phyloP scores from a whole-genome alignment of 1,284 basidiomycete genomes.

The Ustilago shanxiensis region DNA sequence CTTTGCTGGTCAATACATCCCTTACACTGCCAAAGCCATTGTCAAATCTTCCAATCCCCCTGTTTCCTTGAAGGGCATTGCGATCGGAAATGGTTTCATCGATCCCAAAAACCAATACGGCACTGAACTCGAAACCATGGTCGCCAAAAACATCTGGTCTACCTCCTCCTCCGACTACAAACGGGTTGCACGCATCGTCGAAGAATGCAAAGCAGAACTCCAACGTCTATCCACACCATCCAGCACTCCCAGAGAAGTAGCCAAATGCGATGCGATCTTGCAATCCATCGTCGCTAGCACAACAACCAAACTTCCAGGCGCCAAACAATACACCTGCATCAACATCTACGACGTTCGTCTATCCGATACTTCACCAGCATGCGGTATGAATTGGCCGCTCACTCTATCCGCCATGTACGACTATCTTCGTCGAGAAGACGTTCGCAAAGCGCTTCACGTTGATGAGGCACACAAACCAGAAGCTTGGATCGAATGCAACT shows the following conservation, averaged over 20 bases:
- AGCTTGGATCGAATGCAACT: constrained; percentile 89
- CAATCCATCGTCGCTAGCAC: constrained; percentile 76
- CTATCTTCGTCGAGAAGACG: constrained; percentile 86
- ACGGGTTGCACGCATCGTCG: constrained; percentile 72
- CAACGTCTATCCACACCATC: constrained; percentile 69
- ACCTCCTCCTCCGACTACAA: constrained; percentile 76
- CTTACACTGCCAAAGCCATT: constrained; percentile 79
- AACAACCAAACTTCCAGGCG: constrained; percentile 45
- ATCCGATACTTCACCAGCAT: constrained; percentile 85
- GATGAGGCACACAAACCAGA: constrained; percentile 76
- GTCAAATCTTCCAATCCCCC: constrained; percentile 77
- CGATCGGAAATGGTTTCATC: constrained; percentile 98
- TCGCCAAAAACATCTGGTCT: constrained; percentile 83
- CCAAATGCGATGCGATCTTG: constrained; percentile 79
- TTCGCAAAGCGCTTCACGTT: constrained; percentile 86
- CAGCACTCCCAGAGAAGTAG: constrained; percentile 76
- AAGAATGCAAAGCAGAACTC: constrained; percentile 75
- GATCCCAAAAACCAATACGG: constrained; percentile 90
- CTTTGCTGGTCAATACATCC: constrained; percentile 62
- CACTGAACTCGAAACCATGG: constrained; percentile 87
- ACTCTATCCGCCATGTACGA: constrained; percentile 82
- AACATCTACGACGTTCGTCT: constrained; percentile 96
- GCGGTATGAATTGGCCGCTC: constrained; percentile 99
- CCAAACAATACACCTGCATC: constrained; percentile 77
- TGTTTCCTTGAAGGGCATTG: constrained; percentile 78